Percentiles rank a stretch among this genome's conserved stretches.
Conservation (phyloP, 2,329 filamentous ascomycete genomes). For the Apiospora arundinis region DNA sequence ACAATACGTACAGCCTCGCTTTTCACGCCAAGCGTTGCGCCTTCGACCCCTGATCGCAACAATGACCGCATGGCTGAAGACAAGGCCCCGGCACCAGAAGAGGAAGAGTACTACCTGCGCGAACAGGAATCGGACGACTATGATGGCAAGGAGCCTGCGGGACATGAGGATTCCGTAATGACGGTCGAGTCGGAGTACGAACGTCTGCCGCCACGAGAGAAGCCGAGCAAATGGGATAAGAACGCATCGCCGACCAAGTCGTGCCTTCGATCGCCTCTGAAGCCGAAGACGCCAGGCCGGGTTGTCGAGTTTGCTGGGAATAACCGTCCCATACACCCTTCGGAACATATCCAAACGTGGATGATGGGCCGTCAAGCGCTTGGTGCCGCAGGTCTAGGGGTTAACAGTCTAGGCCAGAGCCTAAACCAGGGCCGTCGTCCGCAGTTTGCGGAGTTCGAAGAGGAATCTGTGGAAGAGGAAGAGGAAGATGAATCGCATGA, state of each 20-base stretch:
- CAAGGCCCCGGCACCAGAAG: constrained; percentile 8
- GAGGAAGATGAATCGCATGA: constrained; percentile 21
- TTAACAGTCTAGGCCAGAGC: constrained; percentile 19
- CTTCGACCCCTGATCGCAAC: constrained; percentile 27
- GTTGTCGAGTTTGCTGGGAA: constrained; percentile 64
- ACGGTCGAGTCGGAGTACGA: constrained; percentile 48
- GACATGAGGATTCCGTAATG: constrained; percentile 40
- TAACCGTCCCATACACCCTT: constrained; percentile 48
- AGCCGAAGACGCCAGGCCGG: constrained; percentile 62
- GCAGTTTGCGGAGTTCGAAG: neutral
- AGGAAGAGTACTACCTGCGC: constrained; percentile 2
- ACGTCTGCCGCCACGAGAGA: constrained; percentile 46
- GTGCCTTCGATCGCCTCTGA: constrained; percentile 61
- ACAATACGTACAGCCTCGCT: constrained; percentile 42
- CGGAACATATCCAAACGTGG: constrained; percentile 46
- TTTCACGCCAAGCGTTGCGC: constrained; percentile 44
- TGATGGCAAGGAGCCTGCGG: constrained; percentile 24
- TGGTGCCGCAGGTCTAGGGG: constrained; percentile 20
- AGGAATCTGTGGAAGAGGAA: neutral
- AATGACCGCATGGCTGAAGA: constrained; percentile 22
- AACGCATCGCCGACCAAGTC: constrained; percentile 64
- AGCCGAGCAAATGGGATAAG: constrained; percentile 56
- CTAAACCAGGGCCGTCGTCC: constrained; percentile 25
- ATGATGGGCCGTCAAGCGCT: constrained; percentile 30
- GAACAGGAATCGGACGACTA: constrained; percentile 18